Evolutionary conservation across 202 grass and related monocot genomes (phyloP).

Genomic region (Zoysia matrella): DNA sequence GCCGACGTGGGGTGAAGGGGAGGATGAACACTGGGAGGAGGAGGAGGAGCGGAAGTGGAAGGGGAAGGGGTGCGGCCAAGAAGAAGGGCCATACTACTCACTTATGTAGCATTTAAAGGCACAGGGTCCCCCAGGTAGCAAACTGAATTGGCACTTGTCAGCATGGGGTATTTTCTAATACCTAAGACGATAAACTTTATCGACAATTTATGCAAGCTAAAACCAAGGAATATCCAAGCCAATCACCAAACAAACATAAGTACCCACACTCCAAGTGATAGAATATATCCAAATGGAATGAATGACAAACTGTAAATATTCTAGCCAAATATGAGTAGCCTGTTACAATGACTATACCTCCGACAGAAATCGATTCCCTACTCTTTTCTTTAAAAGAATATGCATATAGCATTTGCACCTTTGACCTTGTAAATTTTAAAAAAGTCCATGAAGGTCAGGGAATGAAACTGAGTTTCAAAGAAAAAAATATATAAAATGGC

Average conservation of each 20-base stretch:
- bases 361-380: background rate
- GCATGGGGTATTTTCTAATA: background rate
- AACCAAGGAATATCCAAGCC: background rate
- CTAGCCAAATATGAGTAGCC: background rate
- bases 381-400: too few relatives aligned
- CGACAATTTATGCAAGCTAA: background rate
- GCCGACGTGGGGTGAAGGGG: too few relatives aligned
- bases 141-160: background rate
- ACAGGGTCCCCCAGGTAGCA: background rate
- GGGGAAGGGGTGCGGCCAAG: too few relatives aligned
- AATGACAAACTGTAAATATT: slow-evolving; percentile 7
- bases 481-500: background rate
- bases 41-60: too few relatives aligned
- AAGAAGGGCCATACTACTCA: background rate
- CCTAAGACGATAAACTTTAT: background rate
- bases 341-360: slow-evolving; percentile 2
- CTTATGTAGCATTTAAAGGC: background rate
- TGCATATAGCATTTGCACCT: background rate
- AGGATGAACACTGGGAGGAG: too few relatives aligned
- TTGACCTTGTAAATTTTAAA: slow-evolving; percentile 20
- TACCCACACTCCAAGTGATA: too few relatives aligned
- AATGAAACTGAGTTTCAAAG: slow-evolving; percentile 25
- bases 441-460: slow-evolving; percentile 5
- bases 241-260: background rate
- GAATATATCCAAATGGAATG: background rate